These are phyloP conservation scores for Encephalitozoon cuniculi DNA, from an alignment of 371 early-diverging fungal species.

Conservation along the genomic window DNA sequence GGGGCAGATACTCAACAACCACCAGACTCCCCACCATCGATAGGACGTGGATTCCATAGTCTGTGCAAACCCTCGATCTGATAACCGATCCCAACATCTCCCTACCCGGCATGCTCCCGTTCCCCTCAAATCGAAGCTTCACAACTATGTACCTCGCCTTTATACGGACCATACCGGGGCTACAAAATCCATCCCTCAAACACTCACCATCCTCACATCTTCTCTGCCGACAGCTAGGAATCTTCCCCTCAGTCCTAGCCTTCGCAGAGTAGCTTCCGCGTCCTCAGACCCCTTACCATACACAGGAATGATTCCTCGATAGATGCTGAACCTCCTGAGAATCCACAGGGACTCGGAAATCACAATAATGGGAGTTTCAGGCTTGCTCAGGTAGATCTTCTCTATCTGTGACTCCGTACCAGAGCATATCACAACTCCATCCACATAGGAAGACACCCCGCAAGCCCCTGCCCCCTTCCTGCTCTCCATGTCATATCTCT, in stretches of 20 bases:
- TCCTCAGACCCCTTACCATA: background rate
- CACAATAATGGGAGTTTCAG: background rate
- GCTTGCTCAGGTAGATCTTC: background rate
- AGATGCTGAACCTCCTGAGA: background rate
- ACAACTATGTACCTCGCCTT: background rate
- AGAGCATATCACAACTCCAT: background rate
- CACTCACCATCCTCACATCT: background rate
- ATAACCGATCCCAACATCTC: background rate
- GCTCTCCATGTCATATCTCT: background rate
- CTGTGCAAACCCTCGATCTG: background rate
- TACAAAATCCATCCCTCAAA: background rate
- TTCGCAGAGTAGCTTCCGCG: background rate
- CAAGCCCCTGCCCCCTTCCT: background rate
- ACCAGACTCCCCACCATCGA: background rate
- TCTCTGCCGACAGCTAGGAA: background rate
- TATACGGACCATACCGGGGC: background rate
- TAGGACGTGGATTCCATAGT: background rate
- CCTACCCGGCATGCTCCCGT: background rate
- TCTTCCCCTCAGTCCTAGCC: background rate
- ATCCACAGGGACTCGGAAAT: background rate
- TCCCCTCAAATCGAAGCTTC: background rate
- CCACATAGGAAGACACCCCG: background rate
- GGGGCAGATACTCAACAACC: background rate
- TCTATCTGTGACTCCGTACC: background rate
- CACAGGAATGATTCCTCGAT: background rate